Evolutionary conservation across 345 rosid species (phyloP), one percentile per base, ranked within the genome.

Genomic region (Crucihimalaya himalaica): DNA sequence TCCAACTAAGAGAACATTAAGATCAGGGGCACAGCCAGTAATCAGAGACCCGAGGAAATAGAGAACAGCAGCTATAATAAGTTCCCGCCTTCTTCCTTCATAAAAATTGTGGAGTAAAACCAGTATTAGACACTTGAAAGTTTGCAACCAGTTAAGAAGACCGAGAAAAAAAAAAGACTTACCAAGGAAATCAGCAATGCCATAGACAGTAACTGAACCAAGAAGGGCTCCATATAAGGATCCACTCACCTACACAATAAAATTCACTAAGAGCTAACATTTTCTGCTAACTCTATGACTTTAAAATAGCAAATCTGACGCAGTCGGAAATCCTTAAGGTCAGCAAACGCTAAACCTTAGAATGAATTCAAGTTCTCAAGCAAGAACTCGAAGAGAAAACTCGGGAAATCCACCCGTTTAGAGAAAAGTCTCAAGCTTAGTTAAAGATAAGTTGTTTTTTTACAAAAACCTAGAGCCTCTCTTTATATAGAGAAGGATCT

Each of bases 191-290:
- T 94, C 98, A 31, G 97, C 85, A 79, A 88, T 77, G 21, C 96
- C 95, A 76, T 89, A 94, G 73, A 83, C 96, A 55, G 90, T 86
- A 74, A 87, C 69, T 63, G 97, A 94, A 50, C 98, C 95, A 73
- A 89, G 77, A 78, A 94, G 96, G 40, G 98, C 97, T 75, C 98
- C 98, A 75, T 94, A 94, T 16, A 94, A 93, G 39, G 98, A 91
- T 61, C 97, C 96, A 58, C 98, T 94, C 63, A 94, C 98, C 97
- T 94, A 82, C 74, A 85, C 42, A 67, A 60, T 14, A 59, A 62
- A 46, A 69, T 23, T n/a, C 57, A 68, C 23, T 55, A 32, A 35
- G 46, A 50, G 68, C 18, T 4, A 74, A 25, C 11, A 53, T 21
- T 47, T 59, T 54, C 68, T 54, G 73, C 39, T 52, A 77, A 28